Conservation (phyloP, 2,329 filamentous ascomycete genomes). For the Ciborinia camelliae region DNA sequence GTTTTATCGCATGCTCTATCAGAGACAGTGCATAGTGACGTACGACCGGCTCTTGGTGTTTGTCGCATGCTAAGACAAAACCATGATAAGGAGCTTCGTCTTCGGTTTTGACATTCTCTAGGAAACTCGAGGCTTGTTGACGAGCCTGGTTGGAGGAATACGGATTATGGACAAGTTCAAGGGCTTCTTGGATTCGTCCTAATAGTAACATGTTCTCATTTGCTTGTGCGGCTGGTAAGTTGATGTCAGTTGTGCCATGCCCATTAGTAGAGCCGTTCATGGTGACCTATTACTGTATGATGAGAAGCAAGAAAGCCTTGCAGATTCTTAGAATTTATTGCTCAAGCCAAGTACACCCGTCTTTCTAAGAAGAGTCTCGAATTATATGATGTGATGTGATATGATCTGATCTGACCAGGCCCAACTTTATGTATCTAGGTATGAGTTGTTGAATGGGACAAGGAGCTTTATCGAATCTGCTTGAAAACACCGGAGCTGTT, state of each 20-base stretch:
- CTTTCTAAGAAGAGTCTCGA: neutral
- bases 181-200: slow-evolving; percentile 73
- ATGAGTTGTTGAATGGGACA: neutral
- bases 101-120: slow-evolving; percentile 80
- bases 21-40: slow-evolving; percentile 92
- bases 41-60: slow-evolving; percentile 72
- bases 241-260: slow-evolving; percentile 22
- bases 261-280: slow-evolving; percentile 34
- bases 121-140: slow-evolving; percentile 76
- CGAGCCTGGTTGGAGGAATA: slow-evolving; percentile 77
- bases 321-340: neutral
- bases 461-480: slow-evolving; percentile 15
- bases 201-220: slow-evolving; percentile 49
- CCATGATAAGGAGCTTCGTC: slow-evolving; percentile 80
- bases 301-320: neutral
- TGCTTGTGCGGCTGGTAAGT: slow-evolving; percentile 31
- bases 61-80: slow-evolving; percentile 75
- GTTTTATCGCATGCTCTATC: slow-evolving; percentile 83
- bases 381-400: slow-evolving; percentile 6
- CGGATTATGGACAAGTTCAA: slow-evolving; percentile 83
- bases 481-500: slow-evolving; percentile 6
- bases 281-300: slow-evolving; percentile 14
- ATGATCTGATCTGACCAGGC: too few relatives aligned
- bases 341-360: neutral
- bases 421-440: neutral